Percentiles rank a stretch among this genome's conserved stretches.
phyloP scores from a whole-genome alignment of 768 basidiomycete genomes.

The Steccherinum ochraceum region DNA sequence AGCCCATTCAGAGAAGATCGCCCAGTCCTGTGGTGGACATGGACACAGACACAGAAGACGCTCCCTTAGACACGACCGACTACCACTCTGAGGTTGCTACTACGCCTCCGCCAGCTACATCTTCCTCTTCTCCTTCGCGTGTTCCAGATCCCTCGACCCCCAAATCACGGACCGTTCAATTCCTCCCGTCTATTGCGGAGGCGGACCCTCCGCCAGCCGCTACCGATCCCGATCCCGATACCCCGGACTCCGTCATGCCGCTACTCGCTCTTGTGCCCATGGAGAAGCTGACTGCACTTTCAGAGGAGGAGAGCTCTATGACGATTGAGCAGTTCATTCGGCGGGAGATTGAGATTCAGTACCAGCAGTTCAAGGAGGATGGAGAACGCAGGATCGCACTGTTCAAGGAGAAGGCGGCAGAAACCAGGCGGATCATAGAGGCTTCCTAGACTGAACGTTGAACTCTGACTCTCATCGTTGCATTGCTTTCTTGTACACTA shows the following conservation, averaged over 20 bases:
- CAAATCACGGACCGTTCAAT: not conserved
- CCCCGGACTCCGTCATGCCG: slow-evolving; percentile 8
- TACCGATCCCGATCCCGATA: slow-evolving; percentile 7
- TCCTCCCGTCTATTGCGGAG: slow-evolving; percentile 5
- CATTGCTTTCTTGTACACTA: slow-evolving; percentile 3
- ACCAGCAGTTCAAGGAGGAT: slow-evolving; percentile 49
- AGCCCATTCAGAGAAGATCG: not conserved
- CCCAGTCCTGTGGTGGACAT: not conserved
- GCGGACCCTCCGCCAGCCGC: slow-evolving; percentile 6
- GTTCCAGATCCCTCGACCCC: slow-evolving; percentile 5
- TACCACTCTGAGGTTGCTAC: not conserved
- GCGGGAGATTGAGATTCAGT: slow-evolving; percentile 65
- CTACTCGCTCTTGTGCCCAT: slow-evolving; percentile 19
- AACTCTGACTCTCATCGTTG: not conserved
- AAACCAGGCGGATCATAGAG: slow-evolving; percentile 29
- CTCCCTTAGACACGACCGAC: not conserved
- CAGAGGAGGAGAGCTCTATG: slow-evolving; percentile 67
- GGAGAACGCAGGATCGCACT: slow-evolving; percentile 42
- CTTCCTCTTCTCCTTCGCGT: slow-evolving; percentile 1
- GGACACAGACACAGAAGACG: not conserved
- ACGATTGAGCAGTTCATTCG: slow-evolving; percentile 82
- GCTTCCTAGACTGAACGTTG: slow-evolving; percentile 12
- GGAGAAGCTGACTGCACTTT: slow-evolving; percentile 29
- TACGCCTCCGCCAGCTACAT: not conserved
- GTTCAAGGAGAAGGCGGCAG: slow-evolving; percentile 40